Base-by-base conservation (phyloP, 768 basidiomycete species). In the Artomyces pyxidatus region DNA sequence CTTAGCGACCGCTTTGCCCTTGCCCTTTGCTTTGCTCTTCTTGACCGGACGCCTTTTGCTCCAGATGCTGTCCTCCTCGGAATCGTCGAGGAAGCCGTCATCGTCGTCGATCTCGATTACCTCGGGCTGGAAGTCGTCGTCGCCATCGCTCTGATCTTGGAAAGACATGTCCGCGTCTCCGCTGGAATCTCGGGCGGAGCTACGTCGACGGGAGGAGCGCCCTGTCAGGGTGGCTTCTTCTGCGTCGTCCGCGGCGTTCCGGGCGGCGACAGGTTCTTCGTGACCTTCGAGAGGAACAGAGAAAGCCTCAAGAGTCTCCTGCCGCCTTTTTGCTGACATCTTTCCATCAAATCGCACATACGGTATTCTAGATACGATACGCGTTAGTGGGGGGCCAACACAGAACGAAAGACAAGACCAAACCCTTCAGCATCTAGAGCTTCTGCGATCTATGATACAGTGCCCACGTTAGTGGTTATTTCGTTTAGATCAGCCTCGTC, bases 261-360 rank as follows among this genome's bases (percentile, higher is more conserved):
- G 32, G 32, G 4, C 7, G 1, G 32, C 32, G 32, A 14, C 32
- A 17, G 32, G 14, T 12, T 35, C 32, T 4, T n/a, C n/a, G n/a
- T 17, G 14, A 12, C 17, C 32, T 17, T 35, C 65, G n/a, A 86
- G 60, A 0, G 87, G 85, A n/a, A 82, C 67, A 35, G 77, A 82
- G 59, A 94, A 94, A 12, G 69, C 69, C 37, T 80, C 76, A 47
- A 94, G 77, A 7, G 85, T 79, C 55, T 89, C 85, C 65, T 87
- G 82, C 14, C 91, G 78, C 57, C 77, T 73, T 58, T 77, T 82
- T 2, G 83, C 85, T n/a, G 86, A 85, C 80, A 93, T 83, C 57
- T 82, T 75, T 1, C 91, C 91, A 51, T 92, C 91, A 57, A 94
- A 91, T 1, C 86, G 81, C 32, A 85, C 80, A 55, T 79, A 91